Conservation (phyloP, 192 early-diverging fungal species). For the Gaertneriomyces semiglobifer region DNA sequence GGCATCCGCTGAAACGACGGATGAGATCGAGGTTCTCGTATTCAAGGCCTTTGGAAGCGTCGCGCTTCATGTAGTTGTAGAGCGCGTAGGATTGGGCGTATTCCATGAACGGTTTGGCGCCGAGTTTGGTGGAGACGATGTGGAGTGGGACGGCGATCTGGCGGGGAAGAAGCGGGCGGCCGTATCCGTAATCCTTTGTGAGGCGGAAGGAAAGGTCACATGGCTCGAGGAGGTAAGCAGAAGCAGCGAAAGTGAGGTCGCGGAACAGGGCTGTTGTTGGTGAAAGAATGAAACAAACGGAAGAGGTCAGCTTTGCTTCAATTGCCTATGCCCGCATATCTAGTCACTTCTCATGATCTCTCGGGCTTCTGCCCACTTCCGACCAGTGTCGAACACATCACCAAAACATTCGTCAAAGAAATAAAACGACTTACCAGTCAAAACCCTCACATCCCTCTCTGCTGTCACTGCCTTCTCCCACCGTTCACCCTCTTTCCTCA, state of each 20-base stretch:
- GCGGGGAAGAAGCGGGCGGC: slow-evolving; percentile 67
- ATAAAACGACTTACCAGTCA: slow-evolving; percentile 36
- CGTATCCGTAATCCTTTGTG: slow-evolving; percentile 74
- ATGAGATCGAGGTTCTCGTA: slow-evolving; percentile 76
- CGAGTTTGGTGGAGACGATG: slow-evolving; percentile 66
- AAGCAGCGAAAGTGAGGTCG: slow-evolving; percentile 84
- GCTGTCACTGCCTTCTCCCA: slow-evolving; percentile 70
- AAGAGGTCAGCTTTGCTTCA: too few species aligned
- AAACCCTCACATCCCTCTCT: slow-evolving; percentile 66
- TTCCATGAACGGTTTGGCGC: slow-evolving; percentile 64
- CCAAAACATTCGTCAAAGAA: too few species aligned
- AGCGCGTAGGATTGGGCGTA: slow-evolving; percentile 59
- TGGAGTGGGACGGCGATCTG: slow-evolving; percentile 76
- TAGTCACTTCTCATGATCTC: too few species aligned
- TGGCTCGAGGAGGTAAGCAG: slow-evolving; percentile 85
- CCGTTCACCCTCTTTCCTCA: slow-evolving; percentile 38
- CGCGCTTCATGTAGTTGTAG: slow-evolving; percentile 81
- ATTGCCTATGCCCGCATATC: too few species aligned
- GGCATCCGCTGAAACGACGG: slow-evolving; percentile 71
- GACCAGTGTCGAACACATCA: too few species aligned
- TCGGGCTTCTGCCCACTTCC: too few species aligned
- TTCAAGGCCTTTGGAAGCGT: slow-evolving; percentile 49
- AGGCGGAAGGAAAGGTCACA: slow-evolving; percentile 76
- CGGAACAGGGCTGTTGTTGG: slow-evolving; percentile 63
- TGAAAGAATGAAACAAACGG: too few species aligned